Percentiles rank a stretch among this genome's conserved stretches.
These are phyloP conservation scores for Globisporangium iwayamae DNA, from an alignment of 352 stramenopile species.

Conservation along the genomic window DNA sequence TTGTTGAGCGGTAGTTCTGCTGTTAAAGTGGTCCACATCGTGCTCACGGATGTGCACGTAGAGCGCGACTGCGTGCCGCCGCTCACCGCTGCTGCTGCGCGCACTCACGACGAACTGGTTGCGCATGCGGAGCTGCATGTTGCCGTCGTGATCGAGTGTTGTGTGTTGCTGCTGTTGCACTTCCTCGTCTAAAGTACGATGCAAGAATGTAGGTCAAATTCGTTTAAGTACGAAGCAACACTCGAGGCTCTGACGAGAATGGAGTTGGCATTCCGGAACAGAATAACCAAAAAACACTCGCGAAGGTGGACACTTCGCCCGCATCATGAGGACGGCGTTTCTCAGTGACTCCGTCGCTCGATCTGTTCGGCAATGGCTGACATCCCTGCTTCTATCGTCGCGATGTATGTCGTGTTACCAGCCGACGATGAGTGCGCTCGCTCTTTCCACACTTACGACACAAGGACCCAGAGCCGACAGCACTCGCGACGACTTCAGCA, in stretches of 20 bases:
- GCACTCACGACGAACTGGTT: slow-evolving; percentile 61
- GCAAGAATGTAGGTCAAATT: not conserved
- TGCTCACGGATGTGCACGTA: slow-evolving; percentile 54
- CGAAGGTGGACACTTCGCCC: no score
- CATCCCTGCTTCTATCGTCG: no score
- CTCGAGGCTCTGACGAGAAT: not conserved
- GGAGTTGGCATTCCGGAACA: not conserved
- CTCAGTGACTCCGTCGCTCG: no score
- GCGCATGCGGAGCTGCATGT: slow-evolving; percentile 30
- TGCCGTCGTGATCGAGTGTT: not conserved
- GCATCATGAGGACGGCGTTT: no score
- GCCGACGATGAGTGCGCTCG: not conserved
- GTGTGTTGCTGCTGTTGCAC: not conserved
- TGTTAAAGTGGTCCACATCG: slow-evolving; percentile 58
- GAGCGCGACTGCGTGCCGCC: slow-evolving; percentile 50
- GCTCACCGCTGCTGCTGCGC: slow-evolving; percentile 27
- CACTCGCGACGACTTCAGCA: not conserved
- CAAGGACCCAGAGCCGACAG: not conserved
- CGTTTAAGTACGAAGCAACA: not conserved
- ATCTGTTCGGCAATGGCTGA: no score
- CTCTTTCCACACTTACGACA: no score
- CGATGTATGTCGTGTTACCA: not conserved
- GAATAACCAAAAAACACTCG: no score
- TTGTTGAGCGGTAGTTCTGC: not conserved
- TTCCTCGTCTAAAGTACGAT: slow-evolving; percentile 4